phyloP scores from a whole-genome alignment of 2,329 filamentous ascomycete genomes.

The Thielaviopsis euricoi region DNA sequence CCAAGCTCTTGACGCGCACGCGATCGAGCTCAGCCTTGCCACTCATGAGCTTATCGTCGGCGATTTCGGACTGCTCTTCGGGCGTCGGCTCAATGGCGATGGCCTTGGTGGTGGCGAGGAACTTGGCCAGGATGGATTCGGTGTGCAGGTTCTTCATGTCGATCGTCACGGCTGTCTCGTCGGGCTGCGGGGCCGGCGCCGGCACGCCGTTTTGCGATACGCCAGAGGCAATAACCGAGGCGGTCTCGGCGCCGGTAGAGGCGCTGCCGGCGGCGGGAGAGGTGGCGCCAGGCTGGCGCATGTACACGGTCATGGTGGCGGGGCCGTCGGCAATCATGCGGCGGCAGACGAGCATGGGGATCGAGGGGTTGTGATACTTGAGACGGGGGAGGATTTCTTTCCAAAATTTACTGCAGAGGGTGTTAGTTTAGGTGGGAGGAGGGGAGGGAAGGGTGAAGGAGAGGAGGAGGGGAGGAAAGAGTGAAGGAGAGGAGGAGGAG shows the following conservation, averaged over 20 bases:
- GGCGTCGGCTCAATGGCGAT: slow-evolving; percentile 36
- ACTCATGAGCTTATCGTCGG: background rate
- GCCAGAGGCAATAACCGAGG: slow-evolving; percentile 25
- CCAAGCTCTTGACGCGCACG: slow-evolving; percentile 2
- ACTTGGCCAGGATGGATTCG: slow-evolving; percentile 43
- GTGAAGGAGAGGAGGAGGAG: background rate
- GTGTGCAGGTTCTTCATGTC: slow-evolving; percentile 49
- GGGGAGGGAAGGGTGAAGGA: slow-evolving; percentile 15
- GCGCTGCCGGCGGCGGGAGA: slow-evolving; percentile 15
- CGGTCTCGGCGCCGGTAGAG: slow-evolving; percentile 23
- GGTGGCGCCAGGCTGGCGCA: slow-evolving; percentile 24
- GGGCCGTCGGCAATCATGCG: slow-evolving; percentile 37
- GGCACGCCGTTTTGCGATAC: slow-evolving; percentile 25
- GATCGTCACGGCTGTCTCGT: slow-evolving; percentile 36
- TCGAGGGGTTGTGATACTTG: slow-evolving; percentile 82
- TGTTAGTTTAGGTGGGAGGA: slow-evolving; percentile 11
- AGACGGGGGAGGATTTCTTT: slow-evolving; percentile 63
- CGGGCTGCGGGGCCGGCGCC: slow-evolving; percentile 29
- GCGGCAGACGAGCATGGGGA: slow-evolving; percentile 70
- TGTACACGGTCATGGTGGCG: slow-evolving; percentile 50
- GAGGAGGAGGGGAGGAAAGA: slow-evolving; percentile 10
- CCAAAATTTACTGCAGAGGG: slow-evolving; percentile 64
- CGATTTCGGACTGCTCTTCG: slow-evolving; percentile 38
- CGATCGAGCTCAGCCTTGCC: slow-evolving; percentile 4
- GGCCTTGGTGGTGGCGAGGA: slow-evolving; percentile 48